Conservation (phyloP, 495 filamentous ascomycete genomes). For the Staphylotrichum tortipilum region DNA sequence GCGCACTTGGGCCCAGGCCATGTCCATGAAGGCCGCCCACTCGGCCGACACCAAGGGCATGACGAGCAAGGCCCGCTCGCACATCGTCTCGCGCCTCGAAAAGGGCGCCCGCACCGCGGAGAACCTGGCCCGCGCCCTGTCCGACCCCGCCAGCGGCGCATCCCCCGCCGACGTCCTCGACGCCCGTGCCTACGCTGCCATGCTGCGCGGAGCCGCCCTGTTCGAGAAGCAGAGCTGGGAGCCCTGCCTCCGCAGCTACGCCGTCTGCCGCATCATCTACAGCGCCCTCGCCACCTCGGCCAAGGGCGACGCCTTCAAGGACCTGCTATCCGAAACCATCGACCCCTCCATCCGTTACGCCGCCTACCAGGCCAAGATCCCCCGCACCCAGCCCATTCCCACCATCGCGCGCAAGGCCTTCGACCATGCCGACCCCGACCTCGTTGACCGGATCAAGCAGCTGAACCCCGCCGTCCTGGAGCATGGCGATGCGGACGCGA, state of each 20-base stretch:
- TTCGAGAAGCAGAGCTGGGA: slow-evolving; percentile 89
- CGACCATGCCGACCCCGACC: slow-evolving; percentile 48
- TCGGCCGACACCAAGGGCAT: slow-evolving; percentile 70
- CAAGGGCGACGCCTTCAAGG: slow-evolving; percentile 69
- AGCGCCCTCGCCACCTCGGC: slow-evolving; percentile 49
- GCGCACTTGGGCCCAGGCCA: slow-evolving; percentile 92
- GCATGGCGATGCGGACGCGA: slow-evolving; percentile 51
- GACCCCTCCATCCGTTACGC: slow-evolving; percentile 93
- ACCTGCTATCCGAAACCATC: slow-evolving; percentile 73
- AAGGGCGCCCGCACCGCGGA: slow-evolving; percentile 68
- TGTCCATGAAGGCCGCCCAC: slow-evolving; percentile 83
- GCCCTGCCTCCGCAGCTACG: slow-evolving; percentile 62
- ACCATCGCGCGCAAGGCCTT: slow-evolving; percentile 70
- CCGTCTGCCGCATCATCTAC: slow-evolving; percentile 75
- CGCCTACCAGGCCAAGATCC: slow-evolving; percentile 80
- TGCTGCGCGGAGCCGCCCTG: slow-evolving; percentile 61
- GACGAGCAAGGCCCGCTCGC: slow-evolving; percentile 67
- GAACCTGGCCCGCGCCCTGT: slow-evolving; percentile 56
- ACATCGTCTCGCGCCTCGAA: slow-evolving; percentile 76
- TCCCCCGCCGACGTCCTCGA: slow-evolving; percentile 69
- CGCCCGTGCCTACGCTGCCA: slow-evolving; percentile 71
- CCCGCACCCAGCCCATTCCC: slow-evolving; percentile 70
- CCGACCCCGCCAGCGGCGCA: slow-evolving; percentile 49
- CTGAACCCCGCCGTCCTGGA: slow-evolving; percentile 63
- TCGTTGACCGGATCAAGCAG: slow-evolving; percentile 59